Conservation (phyloP, 225 moss, liverwort and hornwort species). For the Pseudoscleropodium purum region DNA sequence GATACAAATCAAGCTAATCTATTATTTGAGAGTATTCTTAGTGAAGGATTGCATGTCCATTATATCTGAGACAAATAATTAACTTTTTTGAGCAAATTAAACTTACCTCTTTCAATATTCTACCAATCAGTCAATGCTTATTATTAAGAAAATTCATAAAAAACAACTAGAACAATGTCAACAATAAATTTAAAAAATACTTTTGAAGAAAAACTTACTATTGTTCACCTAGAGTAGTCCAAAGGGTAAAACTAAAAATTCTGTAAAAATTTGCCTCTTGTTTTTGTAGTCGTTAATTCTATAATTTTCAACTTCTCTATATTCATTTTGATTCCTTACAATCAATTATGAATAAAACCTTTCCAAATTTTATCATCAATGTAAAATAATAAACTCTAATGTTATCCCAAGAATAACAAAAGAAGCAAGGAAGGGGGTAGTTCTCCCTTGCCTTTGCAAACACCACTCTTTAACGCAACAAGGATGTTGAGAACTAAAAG, state of each 20-base stretch:
- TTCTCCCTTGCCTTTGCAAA: rapidly evolving
- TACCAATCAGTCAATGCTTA: rapidly evolving
- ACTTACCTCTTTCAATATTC: background rate
- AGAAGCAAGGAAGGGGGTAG: background rate
- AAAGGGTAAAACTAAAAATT: background rate
- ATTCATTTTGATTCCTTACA: background rate
- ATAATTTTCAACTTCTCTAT: rapidly evolving
- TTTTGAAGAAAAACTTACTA: rapidly evolving
- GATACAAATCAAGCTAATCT: background rate
- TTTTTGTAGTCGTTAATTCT: background rate
- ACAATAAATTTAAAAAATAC: background rate
- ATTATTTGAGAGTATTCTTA: background rate
- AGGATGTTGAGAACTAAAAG: background rate
- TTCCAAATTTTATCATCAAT: background rate
- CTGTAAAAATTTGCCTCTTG: background rate
- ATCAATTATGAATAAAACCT: background rate
- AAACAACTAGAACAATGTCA: background rate
- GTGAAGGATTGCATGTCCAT: background rate
- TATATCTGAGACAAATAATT: rapidly evolving
- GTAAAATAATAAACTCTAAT: background rate
- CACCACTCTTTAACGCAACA: background rate
- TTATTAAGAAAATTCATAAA: background rate
- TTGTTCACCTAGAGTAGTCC: background rate
- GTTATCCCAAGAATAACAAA: background rate
- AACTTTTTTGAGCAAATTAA: background rate